Percentiles rank a stretch among this genome's conserved stretches.
Conservation (phyloP, 257 asterid species). For the Echites panduratus region DNA sequence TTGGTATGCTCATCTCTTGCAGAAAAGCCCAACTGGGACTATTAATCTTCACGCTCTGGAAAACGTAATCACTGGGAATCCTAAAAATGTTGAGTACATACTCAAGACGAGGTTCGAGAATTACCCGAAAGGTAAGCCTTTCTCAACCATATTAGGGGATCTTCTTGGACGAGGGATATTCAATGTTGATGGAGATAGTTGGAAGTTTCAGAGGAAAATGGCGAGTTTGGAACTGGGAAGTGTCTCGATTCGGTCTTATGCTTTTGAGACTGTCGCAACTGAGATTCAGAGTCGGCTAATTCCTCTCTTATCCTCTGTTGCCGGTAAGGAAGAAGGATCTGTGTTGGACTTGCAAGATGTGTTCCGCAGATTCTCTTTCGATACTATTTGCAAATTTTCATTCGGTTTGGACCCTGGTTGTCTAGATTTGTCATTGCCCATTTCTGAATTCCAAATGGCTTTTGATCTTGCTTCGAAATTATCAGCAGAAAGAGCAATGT, state of each 20-base stretch:
- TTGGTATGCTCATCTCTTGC: conserved; percentile 72
- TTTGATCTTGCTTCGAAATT: conserved; percentile 67
- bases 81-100: conserved; percentile 57
- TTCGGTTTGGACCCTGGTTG: conserved; percentile 76
- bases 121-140: conserved; percentile 67
- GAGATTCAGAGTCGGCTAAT: conserved; percentile 53
- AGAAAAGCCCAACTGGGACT: conserved; percentile 51
- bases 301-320: conserved; percentile 37
- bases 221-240: conserved; percentile 63
- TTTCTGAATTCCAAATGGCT: conserved; percentile 43
- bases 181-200: conserved; percentile 74
- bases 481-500: conserved; percentile 65
- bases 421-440: conserved; percentile 44
- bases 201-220: conserved; percentile 77
- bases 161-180: conserved; percentile 75
- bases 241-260: conserved; percentile 47
- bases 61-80: conserved; percentile 57
- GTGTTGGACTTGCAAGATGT: conserved; percentile 68
- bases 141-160: conserved; percentile 58
- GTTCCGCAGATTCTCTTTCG: conserved; percentile 63
- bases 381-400: conserved; percentile 56
- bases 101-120: conserved; percentile 59
- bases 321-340: not conserved
- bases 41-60: conserved; percentile 64
- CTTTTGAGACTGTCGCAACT: conserved; percentile 36